Percentiles rank a stretch among this genome's conserved stretches.
Evolutionary conservation across 257 asterid species (phyloP).

Genomic region (Pogostemon cablin): DNA sequence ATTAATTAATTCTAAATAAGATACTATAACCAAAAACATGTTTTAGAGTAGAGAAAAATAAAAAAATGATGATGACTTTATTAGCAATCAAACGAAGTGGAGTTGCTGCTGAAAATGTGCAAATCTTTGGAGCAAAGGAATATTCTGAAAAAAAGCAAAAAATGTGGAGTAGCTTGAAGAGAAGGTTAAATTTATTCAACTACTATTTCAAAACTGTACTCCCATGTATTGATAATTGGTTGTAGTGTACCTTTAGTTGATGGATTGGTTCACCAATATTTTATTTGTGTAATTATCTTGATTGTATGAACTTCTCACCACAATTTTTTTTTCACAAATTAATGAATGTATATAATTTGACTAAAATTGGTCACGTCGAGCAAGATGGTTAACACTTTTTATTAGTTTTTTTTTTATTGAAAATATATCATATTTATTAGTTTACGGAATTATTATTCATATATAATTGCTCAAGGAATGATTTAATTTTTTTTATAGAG

Average conservation of each 20-base stretch:
- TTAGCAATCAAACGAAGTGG: not conserved
- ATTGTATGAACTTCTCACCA: no score
- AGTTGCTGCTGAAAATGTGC: not conserved
- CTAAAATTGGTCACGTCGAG: no score
- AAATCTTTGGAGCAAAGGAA: conserved; percentile 33
- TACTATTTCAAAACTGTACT: not conserved
- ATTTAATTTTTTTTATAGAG: no score
- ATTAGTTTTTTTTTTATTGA: no score
- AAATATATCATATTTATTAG: no score
- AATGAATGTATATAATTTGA: no score
- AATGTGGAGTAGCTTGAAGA: conserved; percentile 22
- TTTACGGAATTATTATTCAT: no score
- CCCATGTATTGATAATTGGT: not conserved
- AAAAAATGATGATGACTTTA: not conserved
- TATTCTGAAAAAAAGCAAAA: conserved; percentile 27
- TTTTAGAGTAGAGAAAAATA: not conserved
- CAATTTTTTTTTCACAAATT: no score
- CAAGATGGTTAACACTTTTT: no score
- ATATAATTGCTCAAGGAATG: no score
- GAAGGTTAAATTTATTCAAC: not conserved
- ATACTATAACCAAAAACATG: not conserved
- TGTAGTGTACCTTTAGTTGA: conserved; percentile 14
- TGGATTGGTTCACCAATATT: conserved; percentile 30
- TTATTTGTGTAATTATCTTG: no score
- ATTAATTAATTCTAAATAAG: no score